phyloP scores from a whole-genome alignment of 108 stramenopile genomes.

The Skeletonema costatum region DNA sequence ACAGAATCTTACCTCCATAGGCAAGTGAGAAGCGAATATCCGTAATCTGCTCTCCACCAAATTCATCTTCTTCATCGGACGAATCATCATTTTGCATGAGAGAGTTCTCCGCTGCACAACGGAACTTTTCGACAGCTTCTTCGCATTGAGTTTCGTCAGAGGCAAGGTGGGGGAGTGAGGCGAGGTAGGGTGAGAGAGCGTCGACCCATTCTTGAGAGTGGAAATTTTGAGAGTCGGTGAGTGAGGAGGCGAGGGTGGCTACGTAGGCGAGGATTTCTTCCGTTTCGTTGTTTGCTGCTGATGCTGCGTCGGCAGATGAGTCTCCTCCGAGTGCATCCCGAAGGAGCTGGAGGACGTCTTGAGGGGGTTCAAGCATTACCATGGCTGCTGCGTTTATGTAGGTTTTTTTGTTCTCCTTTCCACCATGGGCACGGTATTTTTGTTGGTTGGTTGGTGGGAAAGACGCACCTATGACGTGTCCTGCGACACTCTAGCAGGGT shows the following conservation, averaged over 20 bases:
- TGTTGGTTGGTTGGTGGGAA: too few species aligned
- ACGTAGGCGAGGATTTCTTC: conserved; percentile 82
- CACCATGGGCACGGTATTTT: too few species aligned
- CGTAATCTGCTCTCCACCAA: conserved; percentile 88
- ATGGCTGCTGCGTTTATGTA: too few species aligned
- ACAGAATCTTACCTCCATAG: conserved; percentile 97
- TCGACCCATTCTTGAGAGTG: conserved; percentile 56
- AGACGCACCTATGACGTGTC: too few species aligned
- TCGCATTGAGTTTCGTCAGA: background rate
- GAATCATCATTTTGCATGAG: conserved; percentile 62
- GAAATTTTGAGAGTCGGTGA: conserved; percentile 62
- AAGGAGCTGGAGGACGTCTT: conserved; percentile 56
- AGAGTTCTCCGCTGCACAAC: conserved; percentile 51
- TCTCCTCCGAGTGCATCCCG: conserved; percentile 57
- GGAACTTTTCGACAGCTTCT: conserved; percentile 57
- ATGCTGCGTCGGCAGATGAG: background rate
- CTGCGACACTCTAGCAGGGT: too few species aligned
- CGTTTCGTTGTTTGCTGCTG: conserved; percentile 17
- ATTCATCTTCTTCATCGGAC: conserved; percentile 90
- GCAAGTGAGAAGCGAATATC: conserved; percentile 94
- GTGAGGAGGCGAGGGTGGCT: conserved; percentile 72
- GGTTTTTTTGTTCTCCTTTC: too few species aligned
- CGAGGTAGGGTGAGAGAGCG: conserved; percentile 70
- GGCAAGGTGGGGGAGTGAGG: conserved; percentile 10
- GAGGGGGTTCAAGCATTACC: conserved; percentile 80